phyloP scores from a whole-genome alignment of 305 asterid genomes.

The Solanum hybrid region DNA sequence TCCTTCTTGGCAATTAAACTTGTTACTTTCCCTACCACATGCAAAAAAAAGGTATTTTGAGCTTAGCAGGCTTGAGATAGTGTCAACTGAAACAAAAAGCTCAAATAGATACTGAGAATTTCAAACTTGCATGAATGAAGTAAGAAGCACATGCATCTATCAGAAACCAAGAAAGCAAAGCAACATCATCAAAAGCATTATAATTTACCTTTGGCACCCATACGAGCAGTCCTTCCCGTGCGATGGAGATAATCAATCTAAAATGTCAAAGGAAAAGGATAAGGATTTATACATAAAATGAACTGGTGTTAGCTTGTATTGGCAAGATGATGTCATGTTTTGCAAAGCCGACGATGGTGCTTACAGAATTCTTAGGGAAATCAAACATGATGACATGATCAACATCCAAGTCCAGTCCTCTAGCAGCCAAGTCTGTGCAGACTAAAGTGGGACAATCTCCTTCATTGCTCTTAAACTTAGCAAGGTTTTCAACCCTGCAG shows the following conservation, averaged over 20 bases:
- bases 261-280: constrained; percentile 1
- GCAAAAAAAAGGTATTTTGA: not conserved
- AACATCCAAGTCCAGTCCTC: constrained; percentile 97
- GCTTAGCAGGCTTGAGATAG: not conserved
- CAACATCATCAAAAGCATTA: not conserved
- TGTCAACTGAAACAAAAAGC: not conserved
- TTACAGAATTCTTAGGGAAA: constrained; percentile 89
- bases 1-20: constrained; percentile 75
- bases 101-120: not conserved
- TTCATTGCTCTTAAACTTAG: constrained; percentile 72
- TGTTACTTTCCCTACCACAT: constrained; percentile 75
- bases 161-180: not conserved
- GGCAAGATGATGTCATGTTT: not conserved
- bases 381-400: constrained; percentile 99
- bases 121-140: not conserved
- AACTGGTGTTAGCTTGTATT: not conserved
- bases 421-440: constrained; percentile 96
- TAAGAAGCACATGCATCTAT: not conserved
- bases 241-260: constrained; percentile 98
- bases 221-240: constrained; percentile 99
- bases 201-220: constrained; percentile 92
- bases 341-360: constrained; percentile 15
- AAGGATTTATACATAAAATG: constrained; percentile 5
- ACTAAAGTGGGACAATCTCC: constrained; percentile 98
- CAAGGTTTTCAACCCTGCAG: constrained; percentile 72